Percentiles rank a stretch among this genome's conserved stretches.
phyloP scores from a whole-genome alignment of 768 basidiomycete species.

The Rhodosporidiobolus sp. region DNA sequence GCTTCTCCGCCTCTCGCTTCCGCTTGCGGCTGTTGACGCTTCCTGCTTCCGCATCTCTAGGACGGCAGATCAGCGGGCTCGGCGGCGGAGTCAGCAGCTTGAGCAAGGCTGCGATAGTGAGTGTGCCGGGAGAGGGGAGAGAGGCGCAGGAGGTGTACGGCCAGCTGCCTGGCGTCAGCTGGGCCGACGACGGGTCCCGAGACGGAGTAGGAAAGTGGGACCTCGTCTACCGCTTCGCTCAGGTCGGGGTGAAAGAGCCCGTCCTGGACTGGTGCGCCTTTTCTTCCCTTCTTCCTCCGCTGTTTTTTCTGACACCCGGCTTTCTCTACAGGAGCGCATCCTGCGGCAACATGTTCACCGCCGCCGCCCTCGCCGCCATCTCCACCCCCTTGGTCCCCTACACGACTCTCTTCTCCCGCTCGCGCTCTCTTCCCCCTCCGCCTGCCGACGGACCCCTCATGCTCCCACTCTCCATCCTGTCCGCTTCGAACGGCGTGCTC shows the following conservation, averaged over 20 bases:
- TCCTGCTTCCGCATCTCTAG: neutral
- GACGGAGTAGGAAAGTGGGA: slow-evolving; percentile 16
- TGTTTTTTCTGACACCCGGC: neutral
- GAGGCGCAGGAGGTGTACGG: slow-evolving; percentile 13
- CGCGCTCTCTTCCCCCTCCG: slow-evolving; percentile 4
- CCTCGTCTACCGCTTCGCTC: slow-evolving; percentile 37
- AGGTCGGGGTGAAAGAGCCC: slow-evolving; percentile 30
- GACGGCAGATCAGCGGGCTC: slow-evolving; percentile 16
- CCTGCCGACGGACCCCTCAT: slow-evolving; percentile 1
- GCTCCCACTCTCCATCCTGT: slow-evolving; percentile 33
- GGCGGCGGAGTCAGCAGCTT: slow-evolving; percentile 30
- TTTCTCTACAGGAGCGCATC: slow-evolving; percentile 28
- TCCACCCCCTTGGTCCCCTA: slow-evolving; percentile 23
- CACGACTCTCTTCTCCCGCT: slow-evolving; percentile 30
- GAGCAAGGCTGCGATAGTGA: slow-evolving; percentile 29
- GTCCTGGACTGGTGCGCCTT: slow-evolving; percentile 32
- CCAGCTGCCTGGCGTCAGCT: slow-evolving; percentile 15
- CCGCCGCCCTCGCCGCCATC: slow-evolving; percentile 18
- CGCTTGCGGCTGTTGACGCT: neutral
- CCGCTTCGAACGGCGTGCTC: slow-evolving; percentile 33
- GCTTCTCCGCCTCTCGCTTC: no score
- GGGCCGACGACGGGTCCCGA: slow-evolving; percentile 33
- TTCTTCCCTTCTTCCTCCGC: neutral
- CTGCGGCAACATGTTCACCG: slow-evolving; percentile 40
- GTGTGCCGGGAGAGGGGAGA: slow-evolving; percentile 22